Base-by-base conservation (phyloP, 768 basidiomycete species). In the Cystobasidium tubakii region DNA sequence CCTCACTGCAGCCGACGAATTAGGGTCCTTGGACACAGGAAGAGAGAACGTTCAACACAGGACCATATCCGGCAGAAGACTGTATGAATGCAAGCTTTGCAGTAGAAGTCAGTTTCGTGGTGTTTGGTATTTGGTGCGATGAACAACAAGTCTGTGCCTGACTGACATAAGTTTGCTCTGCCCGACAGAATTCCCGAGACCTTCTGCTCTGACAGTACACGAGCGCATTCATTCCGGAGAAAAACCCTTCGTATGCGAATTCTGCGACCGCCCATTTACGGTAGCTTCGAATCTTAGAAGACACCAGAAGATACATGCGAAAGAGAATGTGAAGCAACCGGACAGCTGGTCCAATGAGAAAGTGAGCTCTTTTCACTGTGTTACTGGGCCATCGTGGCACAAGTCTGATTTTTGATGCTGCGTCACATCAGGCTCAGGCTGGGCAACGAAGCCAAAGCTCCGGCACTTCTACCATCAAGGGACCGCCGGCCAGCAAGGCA, bases 161-260 rank as follows among this genome's bases (percentile, higher is more conserved):
- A 23, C 7, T n/a, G n/a, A 23, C 54, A 25, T 31, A 39, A 10
- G 3, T 6, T 9, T 12, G 43, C 15, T 36, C 63, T 65, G 3
- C 7, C 13, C 25, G 17, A 36, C 66, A 71, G 69, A 60, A 57
- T 71, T 71, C 55, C 69, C 69, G 39, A 7, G 69, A 57, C 69
- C 69, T 1, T 71, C 69, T 34, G 69, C 69, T 57, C 55, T 71
- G 3, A 31, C 39, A 9, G 69, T 71, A 12, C 69, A 71, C 55
- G 69, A 71, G 54, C 69, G 69, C 15, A 71, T 71, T 23, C 69
- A 71, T 44, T 57, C 69, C 9, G 69, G 69, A 23, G 69, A 71
- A 33, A 71, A 71, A 31, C 69, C 69, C 29, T 71, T 71, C 33
- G 34, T 44, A 42, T 71, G 69, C 54, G 69, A 60, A 27, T 33